A percentile compares a stretch with the other conserved stretches of the same genome.
Conservation (phyloP, 2,329 filamentous ascomycete genomes). For the Cordyceps cicadae region DNA sequence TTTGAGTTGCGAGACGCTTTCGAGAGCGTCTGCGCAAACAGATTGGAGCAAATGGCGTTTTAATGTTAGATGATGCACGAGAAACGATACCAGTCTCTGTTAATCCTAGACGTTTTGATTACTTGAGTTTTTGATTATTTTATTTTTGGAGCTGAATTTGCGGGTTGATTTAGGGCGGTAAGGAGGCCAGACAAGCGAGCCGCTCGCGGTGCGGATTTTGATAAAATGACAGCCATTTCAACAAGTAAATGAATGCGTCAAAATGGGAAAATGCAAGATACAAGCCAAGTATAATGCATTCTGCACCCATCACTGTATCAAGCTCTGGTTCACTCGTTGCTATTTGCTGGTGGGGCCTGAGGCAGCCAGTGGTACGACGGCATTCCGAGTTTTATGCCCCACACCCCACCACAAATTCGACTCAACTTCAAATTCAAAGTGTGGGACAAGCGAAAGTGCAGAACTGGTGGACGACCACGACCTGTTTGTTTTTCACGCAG, state of each 20-base stretch:
- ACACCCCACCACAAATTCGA: constrained; percentile 38
- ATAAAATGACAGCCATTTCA: neutral
- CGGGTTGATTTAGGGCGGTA: neutral
- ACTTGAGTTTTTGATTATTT: neutral
- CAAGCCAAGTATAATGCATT: neutral
- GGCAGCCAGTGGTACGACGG: constrained; percentile 8
- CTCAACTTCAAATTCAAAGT: constrained; percentile 17
- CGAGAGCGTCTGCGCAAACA: constrained; percentile 44
- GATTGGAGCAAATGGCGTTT: constrained; percentile 11
- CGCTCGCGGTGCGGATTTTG: neutral
- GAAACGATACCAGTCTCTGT: constrained; percentile 10
- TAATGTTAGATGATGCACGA: neutral
- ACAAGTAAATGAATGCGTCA: neutral
- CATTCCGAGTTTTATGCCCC: constrained; percentile 16
- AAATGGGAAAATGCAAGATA: too few species aligned
- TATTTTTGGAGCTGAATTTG: neutral
- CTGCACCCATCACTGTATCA: neutral
- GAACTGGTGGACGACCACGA: constrained; percentile 12
- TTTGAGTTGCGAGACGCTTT: constrained; percentile 71
- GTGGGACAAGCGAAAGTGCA: constrained; percentile 13
- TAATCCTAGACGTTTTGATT: neutral
- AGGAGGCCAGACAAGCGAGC: neutral
- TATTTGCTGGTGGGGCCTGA: constrained; percentile 6
- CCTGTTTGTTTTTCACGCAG: constrained; percentile 10
- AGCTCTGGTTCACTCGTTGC: neutral